Evolutionary conservation across 306 rosid genomes (phyloP).

Genomic region (Vigna radiata): DNA sequence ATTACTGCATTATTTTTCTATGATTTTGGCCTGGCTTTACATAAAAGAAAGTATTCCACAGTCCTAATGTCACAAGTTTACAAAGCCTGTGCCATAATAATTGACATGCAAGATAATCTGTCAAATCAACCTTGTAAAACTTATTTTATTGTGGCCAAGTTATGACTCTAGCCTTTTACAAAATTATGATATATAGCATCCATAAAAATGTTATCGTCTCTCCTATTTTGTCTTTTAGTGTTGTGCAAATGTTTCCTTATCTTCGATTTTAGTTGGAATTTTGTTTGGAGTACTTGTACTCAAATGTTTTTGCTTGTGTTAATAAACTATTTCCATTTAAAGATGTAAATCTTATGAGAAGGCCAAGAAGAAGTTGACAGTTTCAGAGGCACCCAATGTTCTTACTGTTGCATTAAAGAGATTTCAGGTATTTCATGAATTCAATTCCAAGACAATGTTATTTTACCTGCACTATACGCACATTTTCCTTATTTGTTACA

Average conservation of each 20-base stretch:
- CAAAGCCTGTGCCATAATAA: conserved; percentile 20
- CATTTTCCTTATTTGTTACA: conserved; percentile 24
- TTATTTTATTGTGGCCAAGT: conserved; percentile 19
- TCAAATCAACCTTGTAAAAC: neutral
- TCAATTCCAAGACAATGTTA: conserved; percentile 35
- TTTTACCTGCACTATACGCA: conserved; percentile 5
- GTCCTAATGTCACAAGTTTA: conserved; percentile 19
- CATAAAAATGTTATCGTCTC: neutral
- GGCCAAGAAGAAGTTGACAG: conserved; percentile 94
- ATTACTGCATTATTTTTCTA: conserved; percentile 27
- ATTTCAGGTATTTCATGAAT: conserved; percentile 74
- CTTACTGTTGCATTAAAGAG: conserved; percentile 96
- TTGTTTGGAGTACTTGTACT: conserved; percentile 22
- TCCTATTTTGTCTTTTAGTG: neutral
- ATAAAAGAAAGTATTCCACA: conserved; percentile 17
- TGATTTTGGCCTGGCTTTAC: conserved; percentile 24
- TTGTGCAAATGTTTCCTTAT: neutral
- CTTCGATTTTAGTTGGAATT: conserved; percentile 17
- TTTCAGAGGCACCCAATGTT: conserved; percentile 92
- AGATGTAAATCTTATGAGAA: conserved; percentile 94
- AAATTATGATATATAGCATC: neutral
- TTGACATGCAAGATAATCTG: conserved; percentile 9
- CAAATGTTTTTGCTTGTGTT: conserved; percentile 25
- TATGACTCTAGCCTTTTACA: conserved; percentile 3
- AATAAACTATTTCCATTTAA: conserved; percentile 40